Evolutionary conservation across 2,329 filamentous ascomycete species (phyloP).

Genomic region (Metarhizium sp.): DNA sequence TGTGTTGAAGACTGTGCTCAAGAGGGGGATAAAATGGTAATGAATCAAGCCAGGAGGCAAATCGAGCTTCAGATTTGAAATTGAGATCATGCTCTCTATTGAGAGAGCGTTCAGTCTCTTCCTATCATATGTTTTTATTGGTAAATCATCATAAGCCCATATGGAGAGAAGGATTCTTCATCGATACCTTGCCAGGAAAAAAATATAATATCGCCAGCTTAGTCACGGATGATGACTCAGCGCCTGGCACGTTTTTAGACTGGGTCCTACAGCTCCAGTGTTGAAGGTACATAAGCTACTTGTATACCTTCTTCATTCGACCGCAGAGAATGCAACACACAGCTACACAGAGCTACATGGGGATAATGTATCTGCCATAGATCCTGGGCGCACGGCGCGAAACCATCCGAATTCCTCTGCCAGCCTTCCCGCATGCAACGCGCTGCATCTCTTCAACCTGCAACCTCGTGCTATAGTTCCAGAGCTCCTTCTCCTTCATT

Average conservation of each 20-base stretch:
- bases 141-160: constrained; percentile 53
- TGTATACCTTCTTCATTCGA: background rate
- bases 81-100: constrained; percentile 51
- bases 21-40: background rate
- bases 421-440: constrained; percentile 2
- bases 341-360: background rate
- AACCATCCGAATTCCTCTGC: background rate
- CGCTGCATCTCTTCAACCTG: constrained; percentile 1
- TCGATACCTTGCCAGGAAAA: background rate
- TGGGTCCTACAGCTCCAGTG: background rate
- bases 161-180: constrained; percentile 17
- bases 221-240: constrained; percentile 1
- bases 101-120: constrained; percentile 56
- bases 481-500: background rate
- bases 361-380: background rate
- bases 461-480: background rate
- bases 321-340: background rate
- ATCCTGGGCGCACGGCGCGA: background rate
- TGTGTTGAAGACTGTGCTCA: constrained; percentile 4
- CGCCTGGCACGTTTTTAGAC: background rate
- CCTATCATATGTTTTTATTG: constrained; percentile 49
- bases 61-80: constrained; percentile 49
- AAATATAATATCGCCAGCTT: background rate
- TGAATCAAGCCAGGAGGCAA: background rate
- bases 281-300: background rate